Base-by-base conservation (phyloP, 495 filamentous ascomycete species). In the Pyronema omphalodes region DNA sequence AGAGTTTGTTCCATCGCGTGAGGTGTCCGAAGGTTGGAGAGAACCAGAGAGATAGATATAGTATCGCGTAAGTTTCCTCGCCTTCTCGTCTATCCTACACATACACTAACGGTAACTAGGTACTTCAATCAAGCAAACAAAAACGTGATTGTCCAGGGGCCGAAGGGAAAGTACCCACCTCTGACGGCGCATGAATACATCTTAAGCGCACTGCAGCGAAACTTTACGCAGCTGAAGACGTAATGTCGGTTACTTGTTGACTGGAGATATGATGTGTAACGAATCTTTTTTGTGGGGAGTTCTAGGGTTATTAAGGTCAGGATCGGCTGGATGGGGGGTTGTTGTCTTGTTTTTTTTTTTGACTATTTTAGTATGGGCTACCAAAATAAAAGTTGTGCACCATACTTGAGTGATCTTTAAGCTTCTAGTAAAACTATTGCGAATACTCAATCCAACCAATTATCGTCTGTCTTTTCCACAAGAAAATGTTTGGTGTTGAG, bases 41-140 rank as follows among this genome's bases (percentile, higher is more conserved):
- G 56, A 76, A 73, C 63, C 80, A 72, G 57, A 73, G 74, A 34
- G 67, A 71, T 56, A 68, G 79, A 49, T 81, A 81, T 58, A 78
- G 74, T 58, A 76, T 83, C 56, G 79, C 78, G 44, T 63, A 48
- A 44, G 55, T 53, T 14, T 33, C 23, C 48, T 18, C 47, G 14
- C 11, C 19, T 12, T 48, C 23, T 15, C 14, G 1, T 37, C 14
- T 39, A 14, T 7, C 11, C 29, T 18, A 14, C 2, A 36, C 17
- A 1, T 34, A 17, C 36, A 58, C n/a, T 48, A 15, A 8, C 11
- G 35, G 37, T 8, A n/a, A 36, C 17, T 3, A 62, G 60, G 1
- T 82, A 73, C 49, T 83, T 83, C 60, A 82, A 81, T 52, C 78
- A 82, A 64, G 75, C 79, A 3, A 74, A 72, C 60, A 72, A 70